A percentile compares a stretch with the other conserved stretches of the same genome.
These are phyloP conservation scores for Emergomyces pasteurianus DNA, from an alignment of 2,329 filamentous ascomycete species.

Conservation along the genomic window DNA sequence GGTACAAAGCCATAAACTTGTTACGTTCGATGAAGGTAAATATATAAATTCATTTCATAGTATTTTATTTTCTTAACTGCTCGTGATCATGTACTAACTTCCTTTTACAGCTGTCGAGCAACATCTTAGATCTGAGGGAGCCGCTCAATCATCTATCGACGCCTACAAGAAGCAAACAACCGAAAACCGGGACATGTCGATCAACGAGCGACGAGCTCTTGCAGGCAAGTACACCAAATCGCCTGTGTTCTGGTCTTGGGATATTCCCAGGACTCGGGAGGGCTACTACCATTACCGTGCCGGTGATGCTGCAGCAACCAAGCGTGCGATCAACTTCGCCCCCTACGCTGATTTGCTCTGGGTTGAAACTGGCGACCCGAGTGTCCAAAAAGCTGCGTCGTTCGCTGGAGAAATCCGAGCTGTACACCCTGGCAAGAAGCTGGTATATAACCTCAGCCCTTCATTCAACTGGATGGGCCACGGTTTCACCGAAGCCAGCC, in stretches of 20 bases:
- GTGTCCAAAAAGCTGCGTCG: constrained; percentile 59
- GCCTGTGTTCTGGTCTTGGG: constrained; percentile 75
- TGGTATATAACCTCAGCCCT: constrained; percentile 93
- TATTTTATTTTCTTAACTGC: neutral
- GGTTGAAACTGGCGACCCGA: constrained; percentile 90
- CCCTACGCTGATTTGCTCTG: constrained; percentile 91
- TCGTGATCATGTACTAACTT: constrained; percentile 8
- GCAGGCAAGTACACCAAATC: constrained; percentile 55
- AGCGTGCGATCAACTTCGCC: constrained; percentile 81
- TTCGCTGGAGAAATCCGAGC: constrained; percentile 67
- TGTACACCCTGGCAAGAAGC: constrained; percentile 62
- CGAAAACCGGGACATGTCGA: constrained; percentile 59
- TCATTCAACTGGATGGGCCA: constrained; percentile 99
- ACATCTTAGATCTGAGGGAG: constrained; percentile 57
- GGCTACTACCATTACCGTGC: constrained; percentile 76
- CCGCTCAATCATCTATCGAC: constrained; percentile 51
- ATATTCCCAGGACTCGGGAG: constrained; percentile 83
- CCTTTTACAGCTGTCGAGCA: constrained; percentile 50
- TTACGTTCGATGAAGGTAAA: constrained; percentile 74
- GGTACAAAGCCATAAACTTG: constrained; percentile 73
- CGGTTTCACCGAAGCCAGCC: constrained; percentile 69
- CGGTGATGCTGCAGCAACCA: constrained; percentile 62
- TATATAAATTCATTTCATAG: neutral
- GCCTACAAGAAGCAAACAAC: constrained; percentile 53
- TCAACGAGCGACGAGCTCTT: constrained; percentile 63